These are phyloP conservation scores for Fraxinus sp. DNA, from an alignment of 305 asterid species.

Conservation along the genomic window DNA sequence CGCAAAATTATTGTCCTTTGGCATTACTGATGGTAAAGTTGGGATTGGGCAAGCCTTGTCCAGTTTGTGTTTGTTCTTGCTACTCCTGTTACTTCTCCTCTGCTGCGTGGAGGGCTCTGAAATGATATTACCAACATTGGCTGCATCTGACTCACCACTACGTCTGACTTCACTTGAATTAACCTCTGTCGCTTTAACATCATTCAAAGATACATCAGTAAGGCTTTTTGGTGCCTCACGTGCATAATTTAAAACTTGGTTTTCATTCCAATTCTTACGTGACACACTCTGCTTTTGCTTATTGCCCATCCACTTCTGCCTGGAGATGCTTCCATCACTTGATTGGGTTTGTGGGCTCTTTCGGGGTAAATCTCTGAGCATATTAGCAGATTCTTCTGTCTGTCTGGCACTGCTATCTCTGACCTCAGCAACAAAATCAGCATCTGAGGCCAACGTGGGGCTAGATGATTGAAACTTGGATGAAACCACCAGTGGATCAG, in stretches of 20 bases:
- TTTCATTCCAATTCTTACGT: slow-evolving; percentile 43
- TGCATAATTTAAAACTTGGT: slow-evolving; percentile 26
- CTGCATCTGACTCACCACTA: slow-evolving; percentile 37
- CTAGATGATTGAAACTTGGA: slow-evolving; percentile 34
- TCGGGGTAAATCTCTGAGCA: slow-evolving; percentile 28
- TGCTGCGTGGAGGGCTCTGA: slow-evolving; percentile 48
- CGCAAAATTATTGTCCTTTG: slow-evolving; percentile 30
- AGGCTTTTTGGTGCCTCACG: slow-evolving; percentile 38
- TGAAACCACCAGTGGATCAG: slow-evolving; percentile 39
- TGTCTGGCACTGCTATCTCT: slow-evolving; percentile 28
- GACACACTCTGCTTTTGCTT: slow-evolving; percentile 56
- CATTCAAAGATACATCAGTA: slow-evolving; percentile 31
- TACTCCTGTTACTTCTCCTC: slow-evolving; percentile 51
- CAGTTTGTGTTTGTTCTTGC: slow-evolving; percentile 58
- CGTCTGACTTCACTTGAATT: slow-evolving; percentile 34
- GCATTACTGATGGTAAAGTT: slow-evolving; percentile 31
- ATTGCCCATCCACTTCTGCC: slow-evolving; percentile 47
- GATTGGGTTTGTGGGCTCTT: slow-evolving; percentile 23
- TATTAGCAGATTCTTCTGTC: slow-evolving; percentile 40
- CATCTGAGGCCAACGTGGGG: slow-evolving; percentile 27
- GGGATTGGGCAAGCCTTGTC: slow-evolving; percentile 40
- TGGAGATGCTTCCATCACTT: slow-evolving; percentile 50
- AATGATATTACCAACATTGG: slow-evolving; percentile 30
- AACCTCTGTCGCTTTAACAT: slow-evolving; percentile 31
- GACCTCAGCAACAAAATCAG: slow-evolving; percentile 31